These are phyloP conservation scores for Phaeodactylum tricornutum DNA, from an alignment of 108 stramenopile genomes.

Conservation along the genomic window DNA sequence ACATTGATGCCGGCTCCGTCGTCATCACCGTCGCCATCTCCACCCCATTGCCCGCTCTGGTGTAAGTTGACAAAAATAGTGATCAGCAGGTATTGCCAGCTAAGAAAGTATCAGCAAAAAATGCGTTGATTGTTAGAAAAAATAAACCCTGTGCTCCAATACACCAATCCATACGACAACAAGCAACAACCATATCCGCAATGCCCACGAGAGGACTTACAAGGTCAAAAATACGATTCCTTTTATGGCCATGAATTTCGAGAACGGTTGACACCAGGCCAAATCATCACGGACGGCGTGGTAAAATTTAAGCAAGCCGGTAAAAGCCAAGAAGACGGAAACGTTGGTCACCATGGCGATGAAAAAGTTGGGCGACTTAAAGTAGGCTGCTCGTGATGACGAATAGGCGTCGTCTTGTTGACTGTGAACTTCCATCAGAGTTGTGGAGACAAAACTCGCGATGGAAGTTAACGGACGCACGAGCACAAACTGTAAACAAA, in stretches of 20 bases:
- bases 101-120: too few relatives aligned
- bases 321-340: conserved; percentile 77
- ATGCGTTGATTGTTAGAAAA: too few relatives aligned
- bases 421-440: background rate
- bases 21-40: conserved; percentile 20
- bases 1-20: too few relatives aligned
- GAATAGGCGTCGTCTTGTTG: background rate
- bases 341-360: conserved; percentile 68
- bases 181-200: too few relatives aligned
- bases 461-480: conserved; percentile 62
- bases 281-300: conserved; percentile 70
- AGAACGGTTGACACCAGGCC: conserved; percentile 74
- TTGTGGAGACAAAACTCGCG: conserved; percentile 18
- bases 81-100: conserved; percentile 70
- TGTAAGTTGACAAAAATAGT: conserved; percentile 29
- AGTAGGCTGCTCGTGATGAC: conserved; percentile 12
- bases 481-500: conserved; percentile 80
- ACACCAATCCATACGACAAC: too few relatives aligned
- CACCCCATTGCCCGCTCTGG: background rate
- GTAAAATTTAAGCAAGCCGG: conserved; percentile 80
- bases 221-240: conserved; percentile 89
- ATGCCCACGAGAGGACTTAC: too few relatives aligned
- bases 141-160: too few relatives aligned
- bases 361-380: conserved; percentile 45
- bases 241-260: conserved; percentile 85